Percentiles rank a stretch among this genome's conserved stretches.
Evolutionary conservation across 352 stramenopile species (phyloP).

Genomic region (Peronospora destructor): DNA sequence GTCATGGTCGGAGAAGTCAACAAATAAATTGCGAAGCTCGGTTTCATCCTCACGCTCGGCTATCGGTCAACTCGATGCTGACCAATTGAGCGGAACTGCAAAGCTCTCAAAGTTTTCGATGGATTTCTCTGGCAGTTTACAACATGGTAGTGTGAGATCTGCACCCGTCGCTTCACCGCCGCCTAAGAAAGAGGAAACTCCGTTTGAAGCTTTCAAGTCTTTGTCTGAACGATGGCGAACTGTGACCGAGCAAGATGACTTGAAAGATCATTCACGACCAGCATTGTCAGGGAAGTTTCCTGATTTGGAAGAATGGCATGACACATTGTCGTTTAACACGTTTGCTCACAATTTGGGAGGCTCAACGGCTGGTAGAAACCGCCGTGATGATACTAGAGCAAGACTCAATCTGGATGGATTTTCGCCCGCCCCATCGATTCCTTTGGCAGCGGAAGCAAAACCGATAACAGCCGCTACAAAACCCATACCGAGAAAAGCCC

Average conservation of each 20-base stretch:
- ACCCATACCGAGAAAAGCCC: slow-evolving; percentile 13
- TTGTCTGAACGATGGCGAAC: slow-evolving; percentile 24
- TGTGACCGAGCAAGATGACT: slow-evolving; percentile 14
- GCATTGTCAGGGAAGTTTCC: slow-evolving; percentile 8
- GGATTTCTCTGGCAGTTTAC: not conserved
- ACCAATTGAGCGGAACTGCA: slow-evolving; percentile 1
- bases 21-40: slow-evolving; percentile 4
- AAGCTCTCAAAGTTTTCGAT: slow-evolving; percentile 8
- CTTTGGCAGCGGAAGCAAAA: not conserved
- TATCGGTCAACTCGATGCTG: slow-evolving; percentile 3
- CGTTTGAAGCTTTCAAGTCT: slow-evolving; percentile 27
- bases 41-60: slow-evolving; percentile 9
- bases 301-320: slow-evolving; percentile 14
- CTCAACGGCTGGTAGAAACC: slow-evolving; percentile 3
- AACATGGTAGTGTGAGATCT: slow-evolving; percentile 1
- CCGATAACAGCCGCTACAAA: slow-evolving; percentile 16
- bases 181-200: slow-evolving; percentile 8
- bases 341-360: slow-evolving; percentile 1
- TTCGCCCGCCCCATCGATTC: slow-evolving; percentile 5
- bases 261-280: slow-evolving; percentile 5
- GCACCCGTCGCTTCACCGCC: not conserved
- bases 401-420: slow-evolving; percentile 12
- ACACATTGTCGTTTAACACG: slow-evolving; percentile 12
- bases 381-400: slow-evolving; percentile 4
- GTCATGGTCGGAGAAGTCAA: slow-evolving; percentile 4